These are phyloP conservation scores for Starmera quercuum DNA, from an alignment of 805 yeast genomes.

Conservation along the genomic window DNA sequence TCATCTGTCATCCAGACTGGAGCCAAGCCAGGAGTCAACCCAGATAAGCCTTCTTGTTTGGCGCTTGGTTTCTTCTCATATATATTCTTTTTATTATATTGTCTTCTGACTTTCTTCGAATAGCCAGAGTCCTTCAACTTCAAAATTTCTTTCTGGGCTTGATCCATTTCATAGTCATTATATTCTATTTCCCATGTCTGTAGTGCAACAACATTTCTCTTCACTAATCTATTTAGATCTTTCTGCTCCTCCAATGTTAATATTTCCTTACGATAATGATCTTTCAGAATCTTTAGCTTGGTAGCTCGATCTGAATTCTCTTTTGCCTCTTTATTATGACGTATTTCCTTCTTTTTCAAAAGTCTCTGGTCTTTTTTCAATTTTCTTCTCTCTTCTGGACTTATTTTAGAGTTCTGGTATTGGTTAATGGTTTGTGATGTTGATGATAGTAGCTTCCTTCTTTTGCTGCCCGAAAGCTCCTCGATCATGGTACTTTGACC, in stretches of 20 bases:
- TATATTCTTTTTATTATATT: constrained; percentile 1
- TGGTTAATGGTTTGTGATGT: constrained; percentile 32
- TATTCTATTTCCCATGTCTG: constrained; percentile 34
- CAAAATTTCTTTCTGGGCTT: constrained; percentile 35
- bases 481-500: constrained; percentile 20
- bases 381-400: constrained; percentile 25
- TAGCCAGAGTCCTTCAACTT: constrained; percentile 30
- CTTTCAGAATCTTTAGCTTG: constrained; percentile 23
- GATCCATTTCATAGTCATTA: constrained; percentile 31
- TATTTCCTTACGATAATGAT: constrained; percentile 22
- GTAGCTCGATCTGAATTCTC: constrained; percentile 23
- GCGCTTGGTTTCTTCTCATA: constrained; percentile 11
- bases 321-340: constrained; percentile 10
- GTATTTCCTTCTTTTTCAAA: constrained; percentile 19
- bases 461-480: constrained; percentile 2
- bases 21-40: constrained; percentile 80
- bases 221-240: constrained; percentile 26
- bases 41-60: constrained; percentile 31
- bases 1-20: constrained; percentile 66
- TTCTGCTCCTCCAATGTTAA: constrained; percentile 26
- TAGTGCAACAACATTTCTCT: constrained; percentile 28
- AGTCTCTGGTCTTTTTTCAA: constrained; percentile 27
- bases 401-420: constrained; percentile 24
- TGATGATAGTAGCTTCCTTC: constrained; percentile 16
- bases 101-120: constrained; percentile 24